Evolutionary conservation across 345 rosid genomes (phyloP).

Genomic region (Citrus maxima): DNA sequence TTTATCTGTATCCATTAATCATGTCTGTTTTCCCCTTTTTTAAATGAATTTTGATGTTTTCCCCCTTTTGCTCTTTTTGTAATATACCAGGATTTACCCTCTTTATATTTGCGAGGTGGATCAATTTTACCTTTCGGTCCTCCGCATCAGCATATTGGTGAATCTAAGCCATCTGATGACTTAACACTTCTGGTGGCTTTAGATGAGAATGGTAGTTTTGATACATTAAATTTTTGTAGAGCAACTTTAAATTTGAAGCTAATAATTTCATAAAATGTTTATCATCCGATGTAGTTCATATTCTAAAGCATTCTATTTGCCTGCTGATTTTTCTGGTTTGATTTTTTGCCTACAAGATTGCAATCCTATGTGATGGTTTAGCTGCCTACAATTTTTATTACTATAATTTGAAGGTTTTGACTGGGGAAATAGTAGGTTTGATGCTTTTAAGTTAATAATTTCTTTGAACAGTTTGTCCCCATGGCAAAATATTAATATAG

Average conservation of each 20-base stretch:
- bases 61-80: conserved; percentile 1
- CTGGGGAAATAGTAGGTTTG: not conserved
- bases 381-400: not conserved
- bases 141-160: conserved; percentile 67
- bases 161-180: conserved; percentile 62
- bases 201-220: conserved; percentile 70
- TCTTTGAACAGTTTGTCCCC: not conserved
- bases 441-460: not conserved
- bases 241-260: not conserved
- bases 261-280: not conserved
- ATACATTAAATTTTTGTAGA: not conserved
- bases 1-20: not conserved
- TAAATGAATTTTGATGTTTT: not conserved
- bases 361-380: not conserved
- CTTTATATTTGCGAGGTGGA: conserved; percentile 85
- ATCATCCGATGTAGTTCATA: not conserved
- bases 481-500: not conserved
- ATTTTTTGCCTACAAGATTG: not conserved
- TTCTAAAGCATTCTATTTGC: not conserved
- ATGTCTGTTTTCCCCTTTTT: not conserved
- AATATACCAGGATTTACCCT: conserved; percentile 72
- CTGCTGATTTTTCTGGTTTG: not conserved
- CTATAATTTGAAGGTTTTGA: not conserved
- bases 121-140: conserved; percentile 69
- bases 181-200: conserved; percentile 73